A percentile compares a stretch with the other conserved stretches of the same genome.
These are phyloP conservation scores for Populus alba DNA, from an alignment of 345 rosid species.

Conservation along the genomic window DNA sequence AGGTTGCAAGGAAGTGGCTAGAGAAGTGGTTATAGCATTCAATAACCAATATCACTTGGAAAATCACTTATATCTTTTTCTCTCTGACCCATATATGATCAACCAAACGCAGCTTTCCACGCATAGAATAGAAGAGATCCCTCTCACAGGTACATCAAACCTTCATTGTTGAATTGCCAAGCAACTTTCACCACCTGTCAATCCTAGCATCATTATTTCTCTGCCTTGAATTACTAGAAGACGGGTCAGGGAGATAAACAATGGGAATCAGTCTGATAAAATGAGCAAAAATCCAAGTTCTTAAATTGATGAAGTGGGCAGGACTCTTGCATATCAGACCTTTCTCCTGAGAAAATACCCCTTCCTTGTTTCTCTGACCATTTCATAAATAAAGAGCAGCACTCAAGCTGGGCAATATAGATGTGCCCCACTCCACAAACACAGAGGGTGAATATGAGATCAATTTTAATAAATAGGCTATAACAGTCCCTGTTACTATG, in stretches of 20 bases:
- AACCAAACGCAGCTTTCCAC: slow-evolving; percentile 13
- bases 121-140: slow-evolving; percentile 10
- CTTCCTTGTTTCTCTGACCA: slow-evolving; percentile 23
- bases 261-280: slow-evolving; percentile 26
- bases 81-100: neutral
- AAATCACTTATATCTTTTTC: slow-evolving; percentile 6
- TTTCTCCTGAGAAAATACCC: slow-evolving; percentile 17
- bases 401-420: slow-evolving; percentile 36
- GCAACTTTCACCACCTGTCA: slow-evolving; percentile 46
- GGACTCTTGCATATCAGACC: slow-evolving; percentile 5
- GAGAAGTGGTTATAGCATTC: neutral
- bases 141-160: slow-evolving; percentile 27
- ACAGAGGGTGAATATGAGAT: slow-evolving; percentile 20
- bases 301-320: slow-evolving; percentile 12
- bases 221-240: slow-evolving; percentile 42
- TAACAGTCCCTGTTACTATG: slow-evolving; percentile 31
- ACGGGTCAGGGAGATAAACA: slow-evolving; percentile 48
- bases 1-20: slow-evolving; percentile 1
- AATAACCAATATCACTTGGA: neutral
- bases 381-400: slow-evolving; percentile 44
- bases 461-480: slow-evolving; percentile 23
- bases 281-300: slow-evolving; percentile 14
- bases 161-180: slow-evolving; percentile 41
- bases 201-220: slow-evolving; percentile 42
- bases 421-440: slow-evolving; percentile 32